Base-by-base conservation (phyloP, 2,329 filamentous ascomycete genomes). In the Colletotrichum liaoningense region DNA sequence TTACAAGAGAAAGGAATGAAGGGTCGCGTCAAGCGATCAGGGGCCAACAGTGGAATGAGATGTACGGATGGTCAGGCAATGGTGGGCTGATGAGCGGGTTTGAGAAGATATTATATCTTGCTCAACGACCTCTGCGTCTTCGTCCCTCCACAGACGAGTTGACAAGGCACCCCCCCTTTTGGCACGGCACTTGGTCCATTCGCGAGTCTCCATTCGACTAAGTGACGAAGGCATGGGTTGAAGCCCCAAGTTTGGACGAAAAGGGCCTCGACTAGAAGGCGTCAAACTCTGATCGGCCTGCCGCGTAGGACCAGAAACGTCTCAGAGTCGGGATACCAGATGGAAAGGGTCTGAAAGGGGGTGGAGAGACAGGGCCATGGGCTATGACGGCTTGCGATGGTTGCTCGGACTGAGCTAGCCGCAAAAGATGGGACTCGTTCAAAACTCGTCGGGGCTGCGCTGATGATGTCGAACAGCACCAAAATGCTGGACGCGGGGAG, bases 61-160 rank as follows among this genome's bases (percentile, higher is more conserved):
- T 42, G 69, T 56, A n/a, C 22, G 69, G 60, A 64, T 54, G 57
- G 28, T 66, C 22, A 28, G 55, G 56, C 54, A 49, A 56, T 52
- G 24, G 55, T 67, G 57, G 46, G 38, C 46, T 68, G 72, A 65
- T 73, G 74, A 72, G 74, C 35, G 73, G 69, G 54, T 75, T 75
- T 75, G 74, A 75, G 74, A 68, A 64, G 56, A 55, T 72, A 63
- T 75, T 75, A 75, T 75, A 75, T 73, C 65, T 60, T 69, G 70
- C 70, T 73, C 70, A 73, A 30, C 14, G 35, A 38, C 35, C 12
- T 38, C 14, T 38, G 30, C 24, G 33, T 67, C n/a, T 46, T 35
- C n/a, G n/a, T 54, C 35, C 16, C 19, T 46, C 68, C 56, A n/a
- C 59, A 59, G 42, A 24, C 65, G n/a, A 49, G 54, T 52, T 57